Percentiles rank a stretch among this genome's conserved stretches.
Conservation (phyloP, 768 basidiomycete species). For the Neoboletus brunneissimus region DNA sequence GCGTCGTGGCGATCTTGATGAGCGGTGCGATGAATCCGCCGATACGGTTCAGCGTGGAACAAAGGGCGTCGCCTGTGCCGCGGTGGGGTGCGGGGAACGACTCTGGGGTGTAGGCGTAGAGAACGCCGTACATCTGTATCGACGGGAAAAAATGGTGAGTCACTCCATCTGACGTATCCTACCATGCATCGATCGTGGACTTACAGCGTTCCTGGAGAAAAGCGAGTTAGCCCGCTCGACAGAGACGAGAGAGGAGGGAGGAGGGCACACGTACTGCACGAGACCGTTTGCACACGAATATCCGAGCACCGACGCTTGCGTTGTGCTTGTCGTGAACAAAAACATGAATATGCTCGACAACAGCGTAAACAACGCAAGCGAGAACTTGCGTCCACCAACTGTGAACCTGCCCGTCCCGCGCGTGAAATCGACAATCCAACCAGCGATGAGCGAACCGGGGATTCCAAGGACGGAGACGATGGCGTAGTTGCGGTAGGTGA, state of each 20-base stretch:
- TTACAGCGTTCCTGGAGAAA: constrained; percentile 35
- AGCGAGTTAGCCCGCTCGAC: neutral
- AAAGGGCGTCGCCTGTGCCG: constrained; percentile 53
- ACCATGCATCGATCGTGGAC: neutral
- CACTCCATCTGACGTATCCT: neutral
- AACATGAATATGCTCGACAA: constrained; percentile 49
- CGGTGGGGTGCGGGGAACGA: constrained; percentile 57
- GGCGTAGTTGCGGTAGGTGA: constrained; percentile 47
- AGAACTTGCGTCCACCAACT: constrained; percentile 45
- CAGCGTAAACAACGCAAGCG: constrained; percentile 44
- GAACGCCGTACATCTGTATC: constrained; percentile 46
- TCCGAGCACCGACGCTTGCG: constrained; percentile 39
- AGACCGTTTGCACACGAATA: constrained; percentile 45
- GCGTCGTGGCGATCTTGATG: constrained; percentile 47
- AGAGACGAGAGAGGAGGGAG: no score
- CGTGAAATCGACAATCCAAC: constrained; percentile 44
- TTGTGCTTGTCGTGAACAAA: constrained; percentile 49
- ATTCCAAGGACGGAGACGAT: constrained; percentile 47
- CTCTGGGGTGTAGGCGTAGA: constrained; percentile 59
- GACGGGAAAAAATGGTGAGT: neutral
- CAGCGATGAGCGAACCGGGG: constrained; percentile 48
- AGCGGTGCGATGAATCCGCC: constrained; percentile 48
- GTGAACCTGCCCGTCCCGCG: constrained; percentile 32
- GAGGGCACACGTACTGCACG: constrained; percentile 36
- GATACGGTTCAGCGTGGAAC: constrained; percentile 46